These are phyloP conservation scores for Funneliformis mosseae DNA, from an alignment of 192 early-diverging fungal genomes.

Conservation along the genomic window DNA sequence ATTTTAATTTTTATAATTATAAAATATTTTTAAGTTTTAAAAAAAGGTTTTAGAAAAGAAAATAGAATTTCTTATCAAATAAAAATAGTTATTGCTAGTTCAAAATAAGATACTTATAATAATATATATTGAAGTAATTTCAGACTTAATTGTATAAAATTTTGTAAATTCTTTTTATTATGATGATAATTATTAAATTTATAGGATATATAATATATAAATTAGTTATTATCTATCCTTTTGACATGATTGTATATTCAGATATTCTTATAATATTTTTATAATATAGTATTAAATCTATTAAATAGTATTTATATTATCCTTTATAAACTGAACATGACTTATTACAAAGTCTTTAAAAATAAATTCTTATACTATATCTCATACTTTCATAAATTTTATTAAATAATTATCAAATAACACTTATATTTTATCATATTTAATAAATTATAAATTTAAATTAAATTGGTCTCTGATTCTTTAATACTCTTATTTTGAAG, in stretches of 20 bases:
- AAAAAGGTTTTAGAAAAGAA: constrained; percentile 32
- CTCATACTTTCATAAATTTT: constrained; percentile 46
- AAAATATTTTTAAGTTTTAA: constrained; percentile 47
- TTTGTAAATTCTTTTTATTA: constrained; percentile 1
- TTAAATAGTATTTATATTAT: constrained; percentile 36
- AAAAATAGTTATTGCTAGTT: constrained; percentile 45
- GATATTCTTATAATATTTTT: constrained; percentile 40
- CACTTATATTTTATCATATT: neutral
- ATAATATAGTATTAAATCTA: constrained; percentile 46
- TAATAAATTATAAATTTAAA: neutral
- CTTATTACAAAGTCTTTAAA: constrained; percentile 39
- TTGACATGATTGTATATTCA: constrained; percentile 31
- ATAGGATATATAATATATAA: constrained; percentile 31
- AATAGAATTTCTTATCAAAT: constrained; percentile 44
- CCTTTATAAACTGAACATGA: constrained; percentile 33
- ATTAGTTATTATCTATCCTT: constrained; percentile 33
- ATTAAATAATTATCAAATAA: constrained; percentile 1
- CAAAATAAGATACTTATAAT: constrained; percentile 45
- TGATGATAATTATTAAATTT: neutral
- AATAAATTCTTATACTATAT: constrained; percentile 46
- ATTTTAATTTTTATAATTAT: constrained; percentile 48
- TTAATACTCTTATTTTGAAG: neutral
- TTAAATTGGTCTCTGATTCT: neutral
- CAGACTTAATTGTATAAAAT: constrained; percentile 45
- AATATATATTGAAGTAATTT: constrained; percentile 43